These are phyloP conservation scores for Aspergillus tubingensis DNA, from an alignment of 2,329 filamentous ascomycete genomes.

Conservation along the genomic window DNA sequence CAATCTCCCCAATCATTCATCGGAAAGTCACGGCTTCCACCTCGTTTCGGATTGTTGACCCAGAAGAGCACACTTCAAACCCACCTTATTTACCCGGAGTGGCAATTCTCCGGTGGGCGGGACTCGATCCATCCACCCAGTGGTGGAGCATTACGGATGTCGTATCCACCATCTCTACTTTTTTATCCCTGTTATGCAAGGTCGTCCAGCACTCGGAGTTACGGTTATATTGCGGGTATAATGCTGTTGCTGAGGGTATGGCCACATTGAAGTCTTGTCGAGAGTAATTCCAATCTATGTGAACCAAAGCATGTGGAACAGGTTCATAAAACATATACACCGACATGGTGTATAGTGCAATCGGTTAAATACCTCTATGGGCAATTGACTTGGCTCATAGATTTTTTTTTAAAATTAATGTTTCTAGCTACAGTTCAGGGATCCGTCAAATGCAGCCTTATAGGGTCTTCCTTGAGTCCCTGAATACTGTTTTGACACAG, in stretches of 20 bases:
- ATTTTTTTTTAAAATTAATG: not conserved
- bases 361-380: not conserved
- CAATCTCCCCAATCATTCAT: no score
- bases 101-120: conserved; percentile 2
- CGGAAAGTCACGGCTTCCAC: not conserved
- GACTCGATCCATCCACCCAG: not conserved
- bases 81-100: not conserved
- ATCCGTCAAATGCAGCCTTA: not conserved
- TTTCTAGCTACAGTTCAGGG: not conserved
- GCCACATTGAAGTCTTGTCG: no score
- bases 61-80: not conserved
- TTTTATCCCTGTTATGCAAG: not conserved
- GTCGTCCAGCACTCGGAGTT: not conserved
- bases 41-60: not conserved
- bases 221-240: not conserved
- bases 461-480: not conserved
- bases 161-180: not conserved
- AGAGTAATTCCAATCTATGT: no score
- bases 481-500: not conserved
- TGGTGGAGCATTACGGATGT: not conserved
- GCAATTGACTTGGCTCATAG: no score
- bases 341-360: not conserved
- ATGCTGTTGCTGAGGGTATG: not conserved
- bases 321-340: not conserved
- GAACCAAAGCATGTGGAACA: no score